These are phyloP conservation scores for Carpinus viminea DNA, from an alignment of 306 rosid genomes.

Conservation along the genomic window DNA sequence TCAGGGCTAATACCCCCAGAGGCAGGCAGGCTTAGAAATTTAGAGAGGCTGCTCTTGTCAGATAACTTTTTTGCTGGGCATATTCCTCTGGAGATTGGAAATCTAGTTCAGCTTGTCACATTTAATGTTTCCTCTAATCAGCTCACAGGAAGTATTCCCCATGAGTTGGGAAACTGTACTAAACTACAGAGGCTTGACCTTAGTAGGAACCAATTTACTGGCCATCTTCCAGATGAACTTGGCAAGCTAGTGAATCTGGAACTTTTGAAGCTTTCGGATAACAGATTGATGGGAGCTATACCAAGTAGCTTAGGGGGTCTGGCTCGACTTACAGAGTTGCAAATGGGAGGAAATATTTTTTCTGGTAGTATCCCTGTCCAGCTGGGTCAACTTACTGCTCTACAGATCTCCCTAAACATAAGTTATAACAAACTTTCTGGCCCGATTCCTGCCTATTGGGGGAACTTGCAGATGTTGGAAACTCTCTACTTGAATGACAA, in stretches of 20 bases:
- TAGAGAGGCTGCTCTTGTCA: slow-evolving; percentile 69
- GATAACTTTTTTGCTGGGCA: slow-evolving; percentile 54
- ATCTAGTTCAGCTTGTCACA: slow-evolving; percentile 50
- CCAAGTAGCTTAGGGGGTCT: slow-evolving; percentile 60
- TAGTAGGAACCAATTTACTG: slow-evolving; percentile 61
- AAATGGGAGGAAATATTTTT: slow-evolving; percentile 73
- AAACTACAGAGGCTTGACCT: slow-evolving; percentile 76
- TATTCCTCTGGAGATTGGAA: slow-evolving; percentile 68
- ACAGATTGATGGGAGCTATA: slow-evolving; percentile 54
- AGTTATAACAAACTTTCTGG: slow-evolving; percentile 73
- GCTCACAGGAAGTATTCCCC: slow-evolving; percentile 60
- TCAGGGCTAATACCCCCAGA: slow-evolving; percentile 53
- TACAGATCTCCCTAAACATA: slow-evolving; percentile 70
- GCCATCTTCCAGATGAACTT: slow-evolving; percentile 51
- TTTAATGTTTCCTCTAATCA: slow-evolving; percentile 65
- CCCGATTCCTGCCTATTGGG: slow-evolving; percentile 61
- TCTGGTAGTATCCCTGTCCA: slow-evolving; percentile 57
- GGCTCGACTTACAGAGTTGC: slow-evolving; percentile 55
- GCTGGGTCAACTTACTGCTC: slow-evolving; percentile 55
- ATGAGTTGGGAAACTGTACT: slow-evolving; percentile 63
- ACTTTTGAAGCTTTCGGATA: slow-evolving; percentile 69
- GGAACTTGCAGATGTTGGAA: slow-evolving; percentile 74
- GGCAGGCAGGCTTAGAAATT: slow-evolving; percentile 47
- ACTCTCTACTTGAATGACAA: slow-evolving; percentile 70
- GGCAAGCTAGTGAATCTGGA: slow-evolving; percentile 77